Conservation (phyloP, 2,329 filamentous ascomycete species). For the Colletotrichum noveboracense region DNA sequence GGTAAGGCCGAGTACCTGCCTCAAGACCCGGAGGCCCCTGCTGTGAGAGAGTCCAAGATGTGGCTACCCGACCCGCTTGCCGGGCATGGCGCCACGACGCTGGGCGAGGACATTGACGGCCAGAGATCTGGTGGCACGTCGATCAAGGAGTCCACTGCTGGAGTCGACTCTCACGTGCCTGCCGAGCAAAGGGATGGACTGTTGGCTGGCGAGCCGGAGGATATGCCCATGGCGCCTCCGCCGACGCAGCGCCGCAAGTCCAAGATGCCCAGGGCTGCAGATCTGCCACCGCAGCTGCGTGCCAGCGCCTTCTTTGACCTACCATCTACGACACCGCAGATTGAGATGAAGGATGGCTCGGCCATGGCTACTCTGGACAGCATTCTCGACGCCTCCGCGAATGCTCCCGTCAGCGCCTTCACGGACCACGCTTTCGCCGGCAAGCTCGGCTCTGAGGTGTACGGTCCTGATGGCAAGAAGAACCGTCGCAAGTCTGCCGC, state of each 20-base stretch:
- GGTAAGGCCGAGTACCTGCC: conserved; percentile 33
- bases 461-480: conserved; percentile 63
- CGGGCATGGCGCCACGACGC: neutral
- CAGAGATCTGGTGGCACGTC: neutral
- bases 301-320: conserved; percentile 92
- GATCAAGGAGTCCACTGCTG: neutral
- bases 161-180: neutral
- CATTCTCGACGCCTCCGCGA: conserved; percentile 88
- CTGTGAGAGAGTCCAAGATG: conserved; percentile 37
- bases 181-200: neutral
- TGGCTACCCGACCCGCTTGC: conserved; percentile 56
- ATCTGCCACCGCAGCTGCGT: conserved; percentile 80
- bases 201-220: neutral
- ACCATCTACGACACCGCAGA: conserved; percentile 56
- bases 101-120: neutral
- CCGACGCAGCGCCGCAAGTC: conserved; percentile 35
- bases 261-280: conserved; percentile 27
- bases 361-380: conserved; percentile 88
- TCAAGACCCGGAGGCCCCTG: conserved; percentile 25
- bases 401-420: conserved; percentile 88
- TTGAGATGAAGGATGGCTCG: conserved; percentile 76
- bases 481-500: conserved; percentile 39
- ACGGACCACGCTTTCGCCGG: conserved; percentile 88
- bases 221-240: conserved; percentile 13
- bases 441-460: conserved; percentile 75